Conservation (phyloP, 345 rosid species). For the Salix exigua region DNA sequence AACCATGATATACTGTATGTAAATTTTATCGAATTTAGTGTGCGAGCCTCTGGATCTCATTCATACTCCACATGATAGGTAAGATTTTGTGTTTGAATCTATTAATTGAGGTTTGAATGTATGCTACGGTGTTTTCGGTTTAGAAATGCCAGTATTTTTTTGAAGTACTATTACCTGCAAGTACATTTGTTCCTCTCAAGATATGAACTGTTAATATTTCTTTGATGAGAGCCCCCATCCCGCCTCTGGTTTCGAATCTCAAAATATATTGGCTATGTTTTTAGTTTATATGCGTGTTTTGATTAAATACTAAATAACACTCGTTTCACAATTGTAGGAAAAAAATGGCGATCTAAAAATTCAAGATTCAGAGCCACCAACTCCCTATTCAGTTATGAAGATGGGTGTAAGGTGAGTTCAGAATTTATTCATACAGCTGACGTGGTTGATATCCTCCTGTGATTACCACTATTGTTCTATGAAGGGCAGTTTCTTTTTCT, state of each 20-base stretch:
- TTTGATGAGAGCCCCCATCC: background rate
- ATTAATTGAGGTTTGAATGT: background rate
- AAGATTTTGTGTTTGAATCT: background rate
- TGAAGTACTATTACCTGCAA: background rate
- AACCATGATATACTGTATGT: background rate
- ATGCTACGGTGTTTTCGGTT: background rate
- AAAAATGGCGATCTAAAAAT: slow-evolving; percentile 72
- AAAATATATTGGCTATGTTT: background rate
- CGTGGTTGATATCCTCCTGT: no score
- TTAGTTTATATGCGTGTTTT: background rate
- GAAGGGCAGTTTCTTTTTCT: background rate
- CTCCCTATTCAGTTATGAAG: slow-evolving; percentile 81
- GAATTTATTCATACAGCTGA: background rate
- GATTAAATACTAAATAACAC: background rate
- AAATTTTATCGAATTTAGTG: background rate
- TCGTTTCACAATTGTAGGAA: slow-evolving; percentile 52
- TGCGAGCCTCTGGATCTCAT: slow-evolving; percentile 18
- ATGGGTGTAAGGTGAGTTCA: slow-evolving; percentile 69
- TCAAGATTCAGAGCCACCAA: slow-evolving; percentile 95
- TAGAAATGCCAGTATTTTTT: background rate
- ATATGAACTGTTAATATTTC: background rate
- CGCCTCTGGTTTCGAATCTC: background rate
- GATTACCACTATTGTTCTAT: background rate
- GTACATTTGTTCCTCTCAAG: background rate
- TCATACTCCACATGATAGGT: background rate